phyloP scores from a whole-genome alignment of 805 yeast genomes.

The Starmerella vaccinii region DNA sequence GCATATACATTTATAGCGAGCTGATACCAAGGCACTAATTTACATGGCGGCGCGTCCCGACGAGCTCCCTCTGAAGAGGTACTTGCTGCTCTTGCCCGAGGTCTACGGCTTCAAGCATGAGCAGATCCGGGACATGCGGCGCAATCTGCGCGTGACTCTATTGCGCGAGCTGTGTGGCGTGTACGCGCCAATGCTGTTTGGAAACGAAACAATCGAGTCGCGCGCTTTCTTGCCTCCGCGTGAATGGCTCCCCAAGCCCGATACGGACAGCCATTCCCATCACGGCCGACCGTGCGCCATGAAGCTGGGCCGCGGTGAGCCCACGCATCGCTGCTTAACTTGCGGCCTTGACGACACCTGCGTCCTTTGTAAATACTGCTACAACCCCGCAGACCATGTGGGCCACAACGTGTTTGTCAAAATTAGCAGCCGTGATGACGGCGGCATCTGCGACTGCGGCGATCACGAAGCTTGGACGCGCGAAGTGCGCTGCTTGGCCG shows the following conservation, averaged over 20 bases:
- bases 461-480: slow-evolving; percentile 74
- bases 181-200: slow-evolving; percentile 13
- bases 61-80: not conserved
- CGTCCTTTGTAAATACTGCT: slow-evolving; percentile 72
- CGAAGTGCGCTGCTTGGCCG: slow-evolving; percentile 42
- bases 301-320: slow-evolving; percentile 66
- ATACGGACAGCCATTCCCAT: slow-evolving; percentile 35
- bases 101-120: slow-evolving; percentile 25
- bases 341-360: slow-evolving; percentile 76
- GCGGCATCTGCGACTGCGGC: slow-evolving; percentile 85
- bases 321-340: slow-evolving; percentile 64
- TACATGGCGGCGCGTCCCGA: not conserved
- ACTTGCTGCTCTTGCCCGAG: slow-evolving; percentile 24
- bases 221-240: slow-evolving; percentile 14
- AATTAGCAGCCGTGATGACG: slow-evolving; percentile 49
- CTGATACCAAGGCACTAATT: not conserved
- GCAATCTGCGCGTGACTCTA: slow-evolving; percentile 34
- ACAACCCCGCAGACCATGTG: slow-evolving; percentile 52
- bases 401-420: slow-evolving; percentile 63
- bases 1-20: not conserved
- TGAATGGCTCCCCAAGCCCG: slow-evolving; percentile 24
- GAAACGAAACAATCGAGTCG: slow-evolving; percentile 7
- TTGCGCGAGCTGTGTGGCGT: slow-evolving; percentile 36
- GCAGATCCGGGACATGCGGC: slow-evolving; percentile 23
- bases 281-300: slow-evolving; percentile 63